Percentiles rank a stretch among this genome's conserved stretches.
Evolutionary conservation across 371 early-diverging fungal species (phyloP).

Genomic region (Mycotypha africana): DNA sequence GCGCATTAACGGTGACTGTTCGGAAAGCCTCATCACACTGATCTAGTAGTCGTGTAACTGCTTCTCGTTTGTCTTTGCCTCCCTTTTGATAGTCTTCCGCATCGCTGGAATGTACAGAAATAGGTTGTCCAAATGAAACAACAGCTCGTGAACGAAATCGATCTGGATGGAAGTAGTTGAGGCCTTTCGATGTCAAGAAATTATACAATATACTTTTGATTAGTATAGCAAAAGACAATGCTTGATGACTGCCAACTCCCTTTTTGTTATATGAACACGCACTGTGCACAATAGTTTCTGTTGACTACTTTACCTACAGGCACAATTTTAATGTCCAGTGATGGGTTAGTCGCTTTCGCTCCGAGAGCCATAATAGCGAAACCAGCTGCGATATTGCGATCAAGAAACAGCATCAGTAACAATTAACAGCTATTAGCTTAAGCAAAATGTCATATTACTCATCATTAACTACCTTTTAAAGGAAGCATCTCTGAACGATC

Average conservation of each 20-base stretch:
- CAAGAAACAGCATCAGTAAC: no score
- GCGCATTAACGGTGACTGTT: slow-evolving; percentile 79
- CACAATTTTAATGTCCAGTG: slow-evolving; percentile 77
- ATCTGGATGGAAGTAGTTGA: slow-evolving; percentile 88
- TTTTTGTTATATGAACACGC: no score
- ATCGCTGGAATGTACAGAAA: slow-evolving; percentile 56
- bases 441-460: no score
- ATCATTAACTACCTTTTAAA: slow-evolving; percentile 54
- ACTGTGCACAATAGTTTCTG: no score
- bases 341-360: slow-evolving; percentile 70
- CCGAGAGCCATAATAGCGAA: slow-evolving; percentile 78
- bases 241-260: no score
- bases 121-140: slow-evolving; percentile 80
- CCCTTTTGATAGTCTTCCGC: slow-evolving; percentile 69
- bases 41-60: slow-evolving; percentile 59
- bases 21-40: slow-evolving; percentile 59
- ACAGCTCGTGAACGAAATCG: slow-evolving; percentile 87
- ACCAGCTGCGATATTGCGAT: slow-evolving; percentile 42
- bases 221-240: background rate
- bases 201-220: background rate
- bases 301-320: slow-evolving; percentile 72
- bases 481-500: slow-evolving; percentile 86
- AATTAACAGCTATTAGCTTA: background rate
- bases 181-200: no score
- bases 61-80: slow-evolving; percentile 66